Evolutionary conservation across 148 eudicot genomes (phyloP).

Genomic region (Heliamphora exappendiculata): DNA sequence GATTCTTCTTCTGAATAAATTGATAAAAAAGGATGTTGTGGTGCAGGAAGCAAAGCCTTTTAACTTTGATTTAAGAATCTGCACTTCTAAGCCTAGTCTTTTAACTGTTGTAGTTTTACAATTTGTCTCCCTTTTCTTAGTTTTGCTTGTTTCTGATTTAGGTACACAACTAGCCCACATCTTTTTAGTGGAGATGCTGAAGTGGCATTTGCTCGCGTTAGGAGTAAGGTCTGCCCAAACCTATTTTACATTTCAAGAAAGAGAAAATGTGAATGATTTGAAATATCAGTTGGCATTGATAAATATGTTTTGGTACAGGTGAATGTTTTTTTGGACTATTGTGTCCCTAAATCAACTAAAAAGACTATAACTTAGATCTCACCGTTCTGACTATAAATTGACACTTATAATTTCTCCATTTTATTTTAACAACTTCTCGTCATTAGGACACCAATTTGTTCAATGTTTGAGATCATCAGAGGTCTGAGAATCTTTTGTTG

Average conservation of each 20-base stretch:
- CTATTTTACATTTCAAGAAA: not conserved
- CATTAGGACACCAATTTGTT: not conserved
- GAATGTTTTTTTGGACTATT: not conserved
- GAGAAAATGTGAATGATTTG: not conserved
- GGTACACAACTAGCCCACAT: slow-evolving; percentile 99
- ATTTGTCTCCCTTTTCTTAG: not conserved
- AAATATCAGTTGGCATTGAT: not conserved
- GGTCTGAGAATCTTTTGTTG: not conserved
- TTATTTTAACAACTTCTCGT: not conserved
- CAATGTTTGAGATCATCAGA: not conserved
- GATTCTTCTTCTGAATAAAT: not conserved
- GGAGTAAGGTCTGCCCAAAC: slow-evolving; percentile 49
- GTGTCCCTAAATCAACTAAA: not conserved
- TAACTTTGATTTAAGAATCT: not conserved
- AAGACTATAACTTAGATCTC: not conserved
- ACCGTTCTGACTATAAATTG: not conserved
- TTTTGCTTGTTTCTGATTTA: slow-evolving; percentile 25
- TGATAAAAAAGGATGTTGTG: not conserved
- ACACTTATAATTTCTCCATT: not conserved
- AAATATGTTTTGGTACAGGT: not conserved
- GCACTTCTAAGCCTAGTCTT: not conserved
- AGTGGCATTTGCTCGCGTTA: slow-evolving; percentile 74
- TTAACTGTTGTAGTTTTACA: not conserved
- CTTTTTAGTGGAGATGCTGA: slow-evolving; percentile 70
- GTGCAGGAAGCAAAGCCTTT: not conserved